Evolutionary conservation across 1,284 basidiomycete species (phyloP), one percentile per base, ranked within the genome.

Genomic region (Sanguinoderma infundibulare): DNA sequence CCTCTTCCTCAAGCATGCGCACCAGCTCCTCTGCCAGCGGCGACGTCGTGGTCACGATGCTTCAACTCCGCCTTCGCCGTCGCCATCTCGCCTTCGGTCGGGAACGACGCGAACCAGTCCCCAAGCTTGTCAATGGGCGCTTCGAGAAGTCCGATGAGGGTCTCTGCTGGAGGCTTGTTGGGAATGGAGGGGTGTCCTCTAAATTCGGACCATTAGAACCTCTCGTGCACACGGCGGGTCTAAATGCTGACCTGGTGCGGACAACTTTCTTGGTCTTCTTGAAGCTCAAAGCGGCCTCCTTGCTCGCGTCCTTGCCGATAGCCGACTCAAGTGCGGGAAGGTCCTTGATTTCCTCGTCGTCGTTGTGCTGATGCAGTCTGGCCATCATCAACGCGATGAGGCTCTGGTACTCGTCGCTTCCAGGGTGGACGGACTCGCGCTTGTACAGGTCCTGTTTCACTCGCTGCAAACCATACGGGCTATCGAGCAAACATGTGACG

Each of bases 71-170:
- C 64, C 68, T 74, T 67, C 26, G 73, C 70, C 3, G 76, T 71
- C 61, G 81, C 79, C 81, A 83, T 83, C 71, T 87, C 83, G 28
- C 82, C 77, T 40, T 82, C 78, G 0, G 81, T 82, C 0, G 86
- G 86, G 76, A 87, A 88, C 49, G 76, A 76, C 0, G 81, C 65
- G 69, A 89, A 89, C 56, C 74, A 69, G 65, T 89, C 88, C 67
- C 81, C 82, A 54, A 90, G 67, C 68, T 84, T 86, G 69, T 90
- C 88, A 30, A 88, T 75, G 0, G 87, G 87, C 0, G 83, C 81
- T 0, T 79, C 74, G 57, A 90, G 70, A 47, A 89, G 77, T 0
- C 82, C 86, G 2, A 74, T 81, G 14, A 88, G 66, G 0, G 87
- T 90, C 74, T 89, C 87, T 58, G 81, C 83, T 0, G 87, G 87